Conservation (phyloP, 768 basidiomycete genomes). For the Suillus cothurnatus region DNA sequence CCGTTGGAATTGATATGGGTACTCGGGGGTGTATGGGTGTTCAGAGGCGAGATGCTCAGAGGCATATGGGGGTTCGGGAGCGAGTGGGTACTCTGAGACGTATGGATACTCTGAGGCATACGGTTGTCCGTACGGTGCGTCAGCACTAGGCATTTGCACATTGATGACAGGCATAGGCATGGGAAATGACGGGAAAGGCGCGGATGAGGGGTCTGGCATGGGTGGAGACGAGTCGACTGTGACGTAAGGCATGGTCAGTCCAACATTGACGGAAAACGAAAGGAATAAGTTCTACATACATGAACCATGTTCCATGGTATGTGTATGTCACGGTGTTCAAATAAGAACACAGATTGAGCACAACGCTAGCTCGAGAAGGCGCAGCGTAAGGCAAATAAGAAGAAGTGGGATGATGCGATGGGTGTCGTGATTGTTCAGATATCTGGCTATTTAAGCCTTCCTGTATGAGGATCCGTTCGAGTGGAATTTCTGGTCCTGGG, state of each 20-base stretch:
- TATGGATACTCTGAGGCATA: background rate
- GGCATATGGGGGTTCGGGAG: background rate
- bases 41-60: constrained; percentile 2
- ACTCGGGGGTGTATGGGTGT: background rate
- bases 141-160: background rate
- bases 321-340: background rate
- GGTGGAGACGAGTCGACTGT: background rate
- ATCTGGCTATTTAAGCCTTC: background rate
- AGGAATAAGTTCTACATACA: background rate
- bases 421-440: background rate
- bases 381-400: background rate
- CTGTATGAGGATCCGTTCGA: background rate
- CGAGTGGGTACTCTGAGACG: background rate
- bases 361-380: background rate
- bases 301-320: background rate
- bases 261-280: background rate
- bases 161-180: background rate
- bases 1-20: background rate
- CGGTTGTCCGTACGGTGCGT: background rate
- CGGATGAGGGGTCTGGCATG: background rate
- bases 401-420: background rate
- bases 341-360: background rate
- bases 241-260: background rate
- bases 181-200: background rate
- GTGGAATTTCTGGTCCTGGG: background rate